Conservation (phyloP, 2,329 filamentous ascomycete species). For the Fusarium gaditjirri region DNA sequence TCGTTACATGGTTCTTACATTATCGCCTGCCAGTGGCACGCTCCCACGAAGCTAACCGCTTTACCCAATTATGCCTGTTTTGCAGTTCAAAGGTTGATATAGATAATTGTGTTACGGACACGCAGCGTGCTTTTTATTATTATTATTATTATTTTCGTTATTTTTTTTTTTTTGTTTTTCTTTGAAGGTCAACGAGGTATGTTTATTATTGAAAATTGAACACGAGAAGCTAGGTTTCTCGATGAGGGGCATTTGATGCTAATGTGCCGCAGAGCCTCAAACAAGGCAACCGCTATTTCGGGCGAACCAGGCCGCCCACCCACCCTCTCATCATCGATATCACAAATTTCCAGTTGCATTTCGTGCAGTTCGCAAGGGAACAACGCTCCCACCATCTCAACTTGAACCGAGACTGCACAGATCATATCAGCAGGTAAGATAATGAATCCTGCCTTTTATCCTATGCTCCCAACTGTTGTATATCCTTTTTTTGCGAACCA, state of each 20-base stretch:
- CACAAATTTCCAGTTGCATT: neutral
- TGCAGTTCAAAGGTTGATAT: neutral
- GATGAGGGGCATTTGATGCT: neutral
- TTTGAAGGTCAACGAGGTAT: neutral
- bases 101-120: neutral
- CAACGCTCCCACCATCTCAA: neutral
- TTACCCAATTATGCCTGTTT: neutral
- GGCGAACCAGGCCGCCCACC: conserved; percentile 13
- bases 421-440: neutral
- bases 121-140: neutral
- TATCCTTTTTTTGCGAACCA: neutral
- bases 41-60: neutral
- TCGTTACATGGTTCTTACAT: neutral
- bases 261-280: conserved; percentile 15
- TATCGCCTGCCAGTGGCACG: neutral
- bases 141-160: too few species aligned
- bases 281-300: neutral
- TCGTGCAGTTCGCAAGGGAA: neutral
- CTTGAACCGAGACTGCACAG: neutral
- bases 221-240: neutral
- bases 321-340: neutral
- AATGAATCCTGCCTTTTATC: neutral
- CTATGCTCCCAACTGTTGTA: neutral
- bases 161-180: too few species aligned
- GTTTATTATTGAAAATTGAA: neutral